Evolutionary conservation across 495 filamentous ascomycete species (phyloP).

Genomic region (Lindgomyces ingoldianus): DNA sequence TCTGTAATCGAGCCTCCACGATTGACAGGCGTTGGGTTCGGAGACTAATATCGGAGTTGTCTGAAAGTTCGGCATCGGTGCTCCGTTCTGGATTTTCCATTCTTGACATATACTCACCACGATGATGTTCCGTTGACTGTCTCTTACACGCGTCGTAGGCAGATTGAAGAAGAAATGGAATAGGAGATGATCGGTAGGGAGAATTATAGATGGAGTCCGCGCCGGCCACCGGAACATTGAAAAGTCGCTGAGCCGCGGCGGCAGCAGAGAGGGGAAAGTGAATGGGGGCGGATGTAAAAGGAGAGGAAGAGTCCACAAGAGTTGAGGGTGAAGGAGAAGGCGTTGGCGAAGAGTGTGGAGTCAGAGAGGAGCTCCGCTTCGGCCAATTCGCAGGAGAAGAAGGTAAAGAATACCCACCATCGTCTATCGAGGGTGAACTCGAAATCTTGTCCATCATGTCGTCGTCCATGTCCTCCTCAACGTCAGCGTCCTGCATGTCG

Average conservation of each 20-base stretch:
- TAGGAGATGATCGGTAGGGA: constrained; percentile 54
- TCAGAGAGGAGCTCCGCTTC: constrained; percentile 38
- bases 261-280: constrained; percentile 38
- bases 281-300: constrained; percentile 45
- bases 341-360: constrained; percentile 28
- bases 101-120: constrained; percentile 57
- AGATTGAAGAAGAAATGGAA: constrained; percentile 46
- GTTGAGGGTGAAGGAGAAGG: constrained; percentile 6
- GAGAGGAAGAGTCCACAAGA: constrained; percentile 42
- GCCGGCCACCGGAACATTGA: constrained; percentile 20
- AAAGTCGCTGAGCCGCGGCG: constrained; percentile 19
- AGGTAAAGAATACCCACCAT: constrained; percentile 72
- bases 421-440: constrained; percentile 96
- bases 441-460: constrained; percentile 97
- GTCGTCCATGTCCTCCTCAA: constrained; percentile 70
- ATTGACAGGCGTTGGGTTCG: constrained; percentile 3
- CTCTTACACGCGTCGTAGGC: constrained; percentile 27
- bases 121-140: constrained; percentile 55
- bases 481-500: constrained; percentile 68
- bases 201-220: constrained; percentile 53
- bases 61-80: neutral
- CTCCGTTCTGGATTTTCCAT: neutral
- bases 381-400: constrained; percentile 37
- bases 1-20: constrained; percentile 26
- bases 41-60: constrained; percentile 2